Base-by-base conservation (phyloP, 139 green algal species). In the Chlamydomonas schloesseri region DNA sequence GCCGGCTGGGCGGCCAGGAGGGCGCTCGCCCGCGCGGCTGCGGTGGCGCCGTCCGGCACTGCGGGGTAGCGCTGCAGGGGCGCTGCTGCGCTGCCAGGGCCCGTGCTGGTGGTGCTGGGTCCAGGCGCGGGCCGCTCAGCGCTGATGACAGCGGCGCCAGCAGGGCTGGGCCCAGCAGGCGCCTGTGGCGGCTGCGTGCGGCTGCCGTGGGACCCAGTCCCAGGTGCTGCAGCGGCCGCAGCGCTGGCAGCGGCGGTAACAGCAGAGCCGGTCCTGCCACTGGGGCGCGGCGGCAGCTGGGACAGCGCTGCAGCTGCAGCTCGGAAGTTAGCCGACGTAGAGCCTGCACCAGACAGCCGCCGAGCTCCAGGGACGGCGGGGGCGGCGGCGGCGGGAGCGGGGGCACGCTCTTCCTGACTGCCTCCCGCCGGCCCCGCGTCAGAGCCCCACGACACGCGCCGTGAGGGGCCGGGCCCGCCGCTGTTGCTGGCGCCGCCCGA, bases 381-480 rank as follows among this genome's bases (percentile, higher is more conserved):
- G 14, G 55, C 20, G 55, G 20, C 20, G 14, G 55, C 20, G 55
- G 20, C 20, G 55, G 18, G 55, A 4, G 55, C 55, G 2, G 18
- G 10, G 55, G 18, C 55, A 18, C 55, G 20, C 55, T 24, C 55
- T 2, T 24, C 55, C 2, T 60, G 55, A 18, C 55, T 60, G 55
- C 55, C 55, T 4, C 9, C 55, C 2, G 65, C 24, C 1, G n/a
- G 65, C n/a, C 13, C 13, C 1, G 50, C 73, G 34, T 83, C 76
- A 8, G 76, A 83, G 76, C 76, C 69, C 76, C 76, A 83, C 26
- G 76, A 83, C 60, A 57, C 57, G n/a, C 65, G 53, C 33, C 65
- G 50, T 14, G 73, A 81, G 0, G 17, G 29, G n/a, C 31, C 53
- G 69, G 28, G 26, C 13, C 64, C 64, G 3, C 64, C 11, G 64